A percentile compares a stretch with the other conserved stretches of the same genome.
Conservation (phyloP, 1,284 basidiomycete genomes). For the Cerrena zonata region DNA sequence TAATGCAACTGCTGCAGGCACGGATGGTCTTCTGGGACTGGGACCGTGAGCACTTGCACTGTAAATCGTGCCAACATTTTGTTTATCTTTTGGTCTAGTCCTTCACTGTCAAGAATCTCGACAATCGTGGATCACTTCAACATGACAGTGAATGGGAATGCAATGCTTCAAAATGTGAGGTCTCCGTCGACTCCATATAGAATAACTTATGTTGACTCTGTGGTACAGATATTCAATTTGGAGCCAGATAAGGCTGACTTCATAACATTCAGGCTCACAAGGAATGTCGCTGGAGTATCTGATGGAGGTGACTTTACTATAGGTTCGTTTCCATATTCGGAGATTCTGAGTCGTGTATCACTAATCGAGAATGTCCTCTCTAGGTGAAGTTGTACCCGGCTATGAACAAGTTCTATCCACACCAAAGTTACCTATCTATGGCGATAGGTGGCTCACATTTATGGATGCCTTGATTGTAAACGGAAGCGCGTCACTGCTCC, state of each 20-base stretch:
- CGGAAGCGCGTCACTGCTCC: constrained; percentile 10
- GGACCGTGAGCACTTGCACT: constrained; percentile 11
- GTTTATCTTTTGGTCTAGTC: too few relatives aligned
- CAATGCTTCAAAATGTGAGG: too few relatives aligned
- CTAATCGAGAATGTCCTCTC: too few relatives aligned
- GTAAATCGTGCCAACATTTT: too few relatives aligned
- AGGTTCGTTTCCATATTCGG: too few relatives aligned
- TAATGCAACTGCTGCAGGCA: constrained; percentile 7
- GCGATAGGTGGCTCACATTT: constrained; percentile 9
- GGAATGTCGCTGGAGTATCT: background rate
- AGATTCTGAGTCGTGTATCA: too few relatives aligned
- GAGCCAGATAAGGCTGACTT: constrained; percentile 8
- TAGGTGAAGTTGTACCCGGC: background rate
- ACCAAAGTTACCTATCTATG: constrained; percentile 11
- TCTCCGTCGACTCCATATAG: background rate
- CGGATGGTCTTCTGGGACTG: constrained; percentile 9
- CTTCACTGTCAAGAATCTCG: too few relatives aligned
- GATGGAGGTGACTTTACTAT: constrained; percentile 12
- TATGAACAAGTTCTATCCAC: background rate
- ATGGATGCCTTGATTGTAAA: constrained; percentile 19
- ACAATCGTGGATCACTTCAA: too few relatives aligned
- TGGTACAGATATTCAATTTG: constrained; percentile 2
- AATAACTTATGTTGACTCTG: background rate
- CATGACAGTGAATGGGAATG: too few relatives aligned
- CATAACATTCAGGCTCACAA: constrained; percentile 11